These are phyloP conservation scores for Psilocybe azurescens DNA, from an alignment of 768 basidiomycete species.

Conservation along the genomic window DNA sequence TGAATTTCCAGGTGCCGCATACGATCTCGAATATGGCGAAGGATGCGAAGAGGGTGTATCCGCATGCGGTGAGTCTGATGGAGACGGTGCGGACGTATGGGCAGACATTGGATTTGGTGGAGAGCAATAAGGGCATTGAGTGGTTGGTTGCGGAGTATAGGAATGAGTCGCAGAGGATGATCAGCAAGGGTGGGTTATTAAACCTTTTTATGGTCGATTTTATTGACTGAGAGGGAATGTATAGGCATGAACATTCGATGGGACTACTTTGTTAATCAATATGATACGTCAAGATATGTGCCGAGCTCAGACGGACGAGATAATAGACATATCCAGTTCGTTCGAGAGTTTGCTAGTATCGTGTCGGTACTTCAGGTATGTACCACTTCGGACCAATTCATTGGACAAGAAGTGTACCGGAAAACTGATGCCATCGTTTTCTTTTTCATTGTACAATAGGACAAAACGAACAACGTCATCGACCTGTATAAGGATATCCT, in stretches of 20 bases:
- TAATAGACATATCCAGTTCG: conserved; percentile 91
- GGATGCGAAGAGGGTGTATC: conserved; percentile 98
- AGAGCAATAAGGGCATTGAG: conserved; percentile 89
- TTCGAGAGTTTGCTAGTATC: conserved; percentile 92
- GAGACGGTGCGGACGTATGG: conserved; percentile 98
- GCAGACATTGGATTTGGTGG: conserved; percentile 92
- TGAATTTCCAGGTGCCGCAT: conserved; percentile 95
- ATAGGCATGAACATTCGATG: conserved; percentile 94
- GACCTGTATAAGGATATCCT: conserved; percentile 89
- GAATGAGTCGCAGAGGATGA: conserved; percentile 93
- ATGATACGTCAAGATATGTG: conserved; percentile 81
- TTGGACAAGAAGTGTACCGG: neutral
- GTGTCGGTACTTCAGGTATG: conserved; percentile 87
- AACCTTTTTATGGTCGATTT: neutral
- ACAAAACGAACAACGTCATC: conserved; percentile 94
- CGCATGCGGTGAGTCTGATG: conserved; percentile 97
- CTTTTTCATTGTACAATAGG: conserved; percentile 44
- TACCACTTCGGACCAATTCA: conserved; percentile 10
- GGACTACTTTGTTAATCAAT: conserved; percentile 97
- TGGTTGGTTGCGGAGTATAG: conserved; percentile 95
- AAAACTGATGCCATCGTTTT: neutral
- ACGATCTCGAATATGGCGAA: conserved; percentile 96
- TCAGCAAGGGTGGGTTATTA: conserved; percentile 72
- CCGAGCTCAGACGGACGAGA: conserved; percentile 78
- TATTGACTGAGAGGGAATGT: neutral